Conservation (phyloP, 768 basidiomycete species). For the Amanita pseudoporphyria region DNA sequence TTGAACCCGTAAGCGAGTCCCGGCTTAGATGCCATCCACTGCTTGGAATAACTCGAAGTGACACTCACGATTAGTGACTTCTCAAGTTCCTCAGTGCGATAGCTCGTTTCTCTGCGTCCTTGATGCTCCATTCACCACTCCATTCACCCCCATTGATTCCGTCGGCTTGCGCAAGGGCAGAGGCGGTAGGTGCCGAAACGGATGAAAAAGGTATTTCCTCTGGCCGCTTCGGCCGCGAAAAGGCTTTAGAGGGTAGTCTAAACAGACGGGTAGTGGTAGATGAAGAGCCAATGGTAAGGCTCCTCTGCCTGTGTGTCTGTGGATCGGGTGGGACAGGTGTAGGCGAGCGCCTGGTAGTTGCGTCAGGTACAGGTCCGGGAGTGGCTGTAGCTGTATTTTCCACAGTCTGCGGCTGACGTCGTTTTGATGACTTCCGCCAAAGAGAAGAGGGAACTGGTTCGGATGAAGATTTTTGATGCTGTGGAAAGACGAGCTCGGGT, state of each 20-base stretch:
- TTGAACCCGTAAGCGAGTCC: no score
- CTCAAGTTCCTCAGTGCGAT: conserved; percentile 1
- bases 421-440: not conserved
- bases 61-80: not conserved
- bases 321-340: no score
- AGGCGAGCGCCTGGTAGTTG: no score
- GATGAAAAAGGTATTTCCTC: not conserved
- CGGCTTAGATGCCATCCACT: no score
- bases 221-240: no score
- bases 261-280: no score
- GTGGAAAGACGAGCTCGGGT: conserved; percentile 31
- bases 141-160: not conserved
- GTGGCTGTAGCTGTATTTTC: not conserved
- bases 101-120: conserved; percentile 2
- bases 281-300: no score
- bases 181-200: not conserved
- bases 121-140: conserved; percentile 4
- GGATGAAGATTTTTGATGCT: not conserved
- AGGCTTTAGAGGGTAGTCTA: no score
- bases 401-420: not conserved
- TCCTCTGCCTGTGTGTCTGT: no score
- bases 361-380: no score
- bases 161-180: not conserved
- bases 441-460: not conserved
- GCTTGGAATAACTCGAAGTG: no score